Percentiles rank a stretch among this genome's conserved stretches.
phyloP scores from a whole-genome alignment of 306 rosid species.

The Pterocarpus macrocarpus region DNA sequence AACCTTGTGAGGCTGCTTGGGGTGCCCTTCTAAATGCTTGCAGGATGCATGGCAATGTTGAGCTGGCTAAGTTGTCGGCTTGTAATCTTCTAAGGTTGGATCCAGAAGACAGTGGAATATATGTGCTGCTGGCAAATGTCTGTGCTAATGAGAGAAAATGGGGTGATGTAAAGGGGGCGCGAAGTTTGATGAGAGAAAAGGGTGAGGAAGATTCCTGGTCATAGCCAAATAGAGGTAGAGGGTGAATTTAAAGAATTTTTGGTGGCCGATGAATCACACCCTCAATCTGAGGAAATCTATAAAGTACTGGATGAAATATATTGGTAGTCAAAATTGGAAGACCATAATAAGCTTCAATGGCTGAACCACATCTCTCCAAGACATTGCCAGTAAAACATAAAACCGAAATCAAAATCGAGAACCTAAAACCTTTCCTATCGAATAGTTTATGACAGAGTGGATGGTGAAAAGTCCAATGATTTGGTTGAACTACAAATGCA shows the following conservation, averaged over 20 bases:
- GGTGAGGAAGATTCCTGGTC: conserved; percentile 81
- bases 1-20: conserved; percentile 79
- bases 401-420: background rate
- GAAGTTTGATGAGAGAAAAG: conserved; percentile 79
- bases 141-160: conserved; percentile 70
- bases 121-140: conserved; percentile 65
- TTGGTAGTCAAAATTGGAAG: conserved; percentile 57
- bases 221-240: conserved; percentile 71
- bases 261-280: conserved; percentile 78
- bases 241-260: conserved; percentile 72
- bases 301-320: conserved; percentile 52
- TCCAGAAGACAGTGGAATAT: conserved; percentile 77
- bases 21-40: conserved; percentile 86
- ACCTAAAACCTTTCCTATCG: background rate
- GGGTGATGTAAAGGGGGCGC: conserved; percentile 70
- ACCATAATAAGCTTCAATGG: conserved; percentile 30
- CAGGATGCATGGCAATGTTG: conserved; percentile 69
- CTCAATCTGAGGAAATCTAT: conserved; percentile 69
- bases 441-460: background rate
- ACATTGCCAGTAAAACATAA: background rate
- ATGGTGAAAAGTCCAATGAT: background rate
- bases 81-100: conserved; percentile 66
- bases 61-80: conserved; percentile 69
- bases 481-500: background rate
- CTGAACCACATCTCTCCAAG: conserved; percentile 8